Conservation (phyloP, 768 basidiomycete genomes). For the Russula foetens region DNA sequence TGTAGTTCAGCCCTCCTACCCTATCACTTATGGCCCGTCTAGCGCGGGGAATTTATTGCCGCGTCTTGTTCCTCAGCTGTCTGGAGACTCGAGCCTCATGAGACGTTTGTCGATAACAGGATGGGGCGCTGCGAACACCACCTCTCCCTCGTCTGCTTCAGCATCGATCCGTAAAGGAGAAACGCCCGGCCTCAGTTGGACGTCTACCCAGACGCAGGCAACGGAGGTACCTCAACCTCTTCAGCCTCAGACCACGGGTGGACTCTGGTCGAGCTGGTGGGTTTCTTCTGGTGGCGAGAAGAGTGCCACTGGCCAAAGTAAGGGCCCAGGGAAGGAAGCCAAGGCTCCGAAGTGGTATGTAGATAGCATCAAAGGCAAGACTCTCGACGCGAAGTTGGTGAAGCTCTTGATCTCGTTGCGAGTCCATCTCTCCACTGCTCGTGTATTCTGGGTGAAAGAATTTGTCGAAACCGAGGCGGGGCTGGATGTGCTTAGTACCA, state of each 20-base stretch:
- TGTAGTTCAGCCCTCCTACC: conserved; percentile 30
- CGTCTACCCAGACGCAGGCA: conserved; percentile 3
- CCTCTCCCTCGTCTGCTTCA: conserved; percentile 30
- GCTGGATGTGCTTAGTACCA: conserved; percentile 47
- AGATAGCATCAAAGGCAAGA: conserved; percentile 48
- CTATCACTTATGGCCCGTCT: conserved; percentile 53
- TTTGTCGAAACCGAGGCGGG: conserved; percentile 66
- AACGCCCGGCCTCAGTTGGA: conserved; percentile 28
- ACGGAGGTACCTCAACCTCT: conserved; percentile 26
- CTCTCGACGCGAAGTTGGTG: conserved; percentile 50
- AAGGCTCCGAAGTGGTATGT: conserved; percentile 57
- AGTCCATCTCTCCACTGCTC: conserved; percentile 79
- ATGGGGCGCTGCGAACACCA: conserved; percentile 40
- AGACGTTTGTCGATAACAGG: conserved; percentile 58
- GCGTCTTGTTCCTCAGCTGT: conserved; percentile 62
- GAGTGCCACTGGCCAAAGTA: conserved; percentile 21
- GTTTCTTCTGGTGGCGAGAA: conserved; percentile 52
- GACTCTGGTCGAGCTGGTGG: conserved; percentile 75
- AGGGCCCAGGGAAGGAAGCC: conserved; percentile 30
- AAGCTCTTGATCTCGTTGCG: conserved; percentile 78
- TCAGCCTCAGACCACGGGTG: conserved; percentile 64
- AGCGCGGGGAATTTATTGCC: conserved; percentile 51
- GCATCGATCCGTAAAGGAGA: conserved; percentile 32
- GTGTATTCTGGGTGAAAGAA: conserved; percentile 66
- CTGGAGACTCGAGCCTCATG: conserved; percentile 62